Evolutionary conservation across 108 stramenopile genomes (phyloP), one percentile per base, ranked within the genome.

Genomic region (Epipyxis sp.): DNA sequence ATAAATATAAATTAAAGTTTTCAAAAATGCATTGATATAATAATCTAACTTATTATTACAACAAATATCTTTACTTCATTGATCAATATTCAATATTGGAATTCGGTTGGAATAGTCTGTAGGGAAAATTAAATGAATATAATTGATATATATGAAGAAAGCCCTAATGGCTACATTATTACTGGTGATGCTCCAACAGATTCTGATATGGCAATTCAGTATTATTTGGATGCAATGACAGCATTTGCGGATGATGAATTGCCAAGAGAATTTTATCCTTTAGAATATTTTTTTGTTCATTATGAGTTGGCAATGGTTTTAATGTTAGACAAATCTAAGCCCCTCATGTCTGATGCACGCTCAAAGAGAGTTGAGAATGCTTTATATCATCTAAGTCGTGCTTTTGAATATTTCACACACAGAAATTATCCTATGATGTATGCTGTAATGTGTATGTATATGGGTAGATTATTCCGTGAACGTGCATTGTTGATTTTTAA

Each of bases 391-490:
- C 34, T 65, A 16, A 65, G 34, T 25, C 61, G 34, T 16, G 35
- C 61, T 3, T 25, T 65, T 6, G 61, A 65, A 10, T 6, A 32
- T 37, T 65, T 65, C 34, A 25, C 3, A 3, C 35, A 65, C 25
- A 16, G 61, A 3, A 65, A 65, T 25, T 65, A 65, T 25, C 61
- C 61, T 6, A 37, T 65, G 61, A 65, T 65, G 61, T 25, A 35
- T 37, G 61, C 61, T 29, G 6, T 65, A 32, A 65, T 65, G 6
- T 35, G 35, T 32, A 35, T 65, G 13, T 65, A 32, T 37, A 65
- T 65, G 61, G 27, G 34, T 16, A 3, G 35, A 37, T 32, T 65
- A 3, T 65, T 65, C 61, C 27, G 61, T 6, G 61, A 65, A 32
- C 61, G 61, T 6, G 20, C 61, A 25, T 32, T 65, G 10, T 37